Evolutionary conservation across 2,329 filamentous ascomycete species (phyloP).

Genomic region (Colletotrichum musae): DNA sequence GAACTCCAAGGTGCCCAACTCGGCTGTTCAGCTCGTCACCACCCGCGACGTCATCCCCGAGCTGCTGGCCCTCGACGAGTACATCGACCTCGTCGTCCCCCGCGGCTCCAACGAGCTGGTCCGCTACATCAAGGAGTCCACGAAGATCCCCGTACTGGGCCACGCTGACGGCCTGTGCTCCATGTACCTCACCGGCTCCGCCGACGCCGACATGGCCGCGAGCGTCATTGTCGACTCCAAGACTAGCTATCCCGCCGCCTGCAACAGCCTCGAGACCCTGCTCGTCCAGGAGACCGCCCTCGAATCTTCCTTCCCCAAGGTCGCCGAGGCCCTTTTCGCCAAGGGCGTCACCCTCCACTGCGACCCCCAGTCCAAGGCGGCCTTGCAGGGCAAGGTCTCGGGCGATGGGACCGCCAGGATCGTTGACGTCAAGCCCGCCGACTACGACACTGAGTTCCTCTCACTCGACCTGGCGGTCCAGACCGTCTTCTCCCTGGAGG

Average conservation of each 20-base stretch:
- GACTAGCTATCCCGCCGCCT: conserved; percentile 93
- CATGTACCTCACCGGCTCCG: conserved; percentile 86
- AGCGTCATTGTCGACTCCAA: conserved; percentile 92
- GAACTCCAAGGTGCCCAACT: conserved; percentile 82
- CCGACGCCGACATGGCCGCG: conserved; percentile 78
- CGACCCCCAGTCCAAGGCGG: conserved; percentile 77
- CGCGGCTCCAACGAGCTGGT: conserved; percentile 93
- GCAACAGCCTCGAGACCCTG: conserved; percentile 94
- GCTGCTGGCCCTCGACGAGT: conserved; percentile 86
- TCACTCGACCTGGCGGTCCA: conserved; percentile 88
- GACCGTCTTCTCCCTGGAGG: conserved; percentile 76
- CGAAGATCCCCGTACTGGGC: conserved; percentile 94
- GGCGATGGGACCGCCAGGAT: conserved; percentile 60
- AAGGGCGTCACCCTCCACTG: conserved; percentile 89
- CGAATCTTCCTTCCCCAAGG: conserved; percentile 71
- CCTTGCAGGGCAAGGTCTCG: conserved; percentile 60
- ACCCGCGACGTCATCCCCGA: conserved; percentile 92
- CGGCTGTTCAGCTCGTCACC: conserved; percentile 92
- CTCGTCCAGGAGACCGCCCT: conserved; percentile 84
- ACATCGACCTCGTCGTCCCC: conserved; percentile 96
- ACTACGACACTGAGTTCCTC: conserved; percentile 93
- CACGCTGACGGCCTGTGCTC: conserved; percentile 95
- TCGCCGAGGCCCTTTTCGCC: conserved; percentile 80
- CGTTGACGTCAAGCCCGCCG: conserved; percentile 75
- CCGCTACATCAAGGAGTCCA: conserved; percentile 88